phyloP scores from a whole-genome alignment of 2,329 filamentous ascomycete genomes.

The Colletotrichum limetticola region DNA sequence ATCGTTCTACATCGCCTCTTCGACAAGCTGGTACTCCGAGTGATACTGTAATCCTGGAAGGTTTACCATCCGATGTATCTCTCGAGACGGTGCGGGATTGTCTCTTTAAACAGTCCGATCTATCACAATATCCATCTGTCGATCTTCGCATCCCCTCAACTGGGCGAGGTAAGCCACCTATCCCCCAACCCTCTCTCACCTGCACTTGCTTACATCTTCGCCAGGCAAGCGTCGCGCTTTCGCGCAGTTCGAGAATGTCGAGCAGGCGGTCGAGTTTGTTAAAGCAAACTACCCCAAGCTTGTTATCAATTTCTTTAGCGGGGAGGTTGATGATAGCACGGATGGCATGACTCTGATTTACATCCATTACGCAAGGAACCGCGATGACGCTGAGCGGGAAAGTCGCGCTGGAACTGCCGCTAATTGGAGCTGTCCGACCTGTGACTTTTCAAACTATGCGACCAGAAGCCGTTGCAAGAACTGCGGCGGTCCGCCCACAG shows the following conservation, averaged over 20 bases:
- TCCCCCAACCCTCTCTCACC: too few species aligned
- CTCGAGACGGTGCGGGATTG: constrained; percentile 61
- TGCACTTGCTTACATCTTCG: background rate
- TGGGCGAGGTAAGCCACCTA: constrained; percentile 19
- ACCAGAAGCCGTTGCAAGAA: constrained; percentile 51
- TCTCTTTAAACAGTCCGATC: constrained; percentile 46
- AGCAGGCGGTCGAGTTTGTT: constrained; percentile 54
- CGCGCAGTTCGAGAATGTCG: constrained; percentile 53
- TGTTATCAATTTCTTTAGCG: constrained; percentile 44
- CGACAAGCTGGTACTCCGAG: constrained; percentile 55
- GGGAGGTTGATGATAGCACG: constrained; percentile 51
- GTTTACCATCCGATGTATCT: constrained; percentile 59
- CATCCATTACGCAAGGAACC: constrained; percentile 53
- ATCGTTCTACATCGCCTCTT: constrained; percentile 40
- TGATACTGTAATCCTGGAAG: constrained; percentile 66
- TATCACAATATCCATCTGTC: constrained; percentile 49
- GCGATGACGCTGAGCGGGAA: constrained; percentile 46
- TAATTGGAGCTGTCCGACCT: constrained; percentile 48
- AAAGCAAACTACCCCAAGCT: constrained; percentile 55
- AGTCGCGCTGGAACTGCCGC: constrained; percentile 30
- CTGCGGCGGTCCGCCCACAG: constrained; percentile 42
- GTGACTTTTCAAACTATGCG: constrained; percentile 52
- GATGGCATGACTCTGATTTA: constrained; percentile 50
- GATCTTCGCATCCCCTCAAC: constrained; percentile 50
- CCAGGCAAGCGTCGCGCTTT: constrained; percentile 53